Conservation (phyloP, 1,284 basidiomycete species). For the Cutaneotrichosporon cyanovorans region DNA sequence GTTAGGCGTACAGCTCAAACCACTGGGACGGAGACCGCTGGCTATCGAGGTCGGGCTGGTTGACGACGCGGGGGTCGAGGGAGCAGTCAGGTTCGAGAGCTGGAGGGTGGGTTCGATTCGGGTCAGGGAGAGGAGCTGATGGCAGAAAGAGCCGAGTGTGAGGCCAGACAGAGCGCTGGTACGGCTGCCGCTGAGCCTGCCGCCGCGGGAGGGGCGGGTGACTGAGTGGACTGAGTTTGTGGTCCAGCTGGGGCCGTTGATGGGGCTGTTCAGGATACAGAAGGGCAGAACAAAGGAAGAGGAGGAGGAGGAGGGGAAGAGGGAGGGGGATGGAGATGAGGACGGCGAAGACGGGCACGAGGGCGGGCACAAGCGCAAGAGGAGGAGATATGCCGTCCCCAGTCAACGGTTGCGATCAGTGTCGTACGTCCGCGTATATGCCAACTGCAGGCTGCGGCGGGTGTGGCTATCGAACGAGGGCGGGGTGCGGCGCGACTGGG, state of each 20-base stretch:
- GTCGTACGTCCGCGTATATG: conserved; percentile 67
- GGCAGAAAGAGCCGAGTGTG: conserved; percentile 56
- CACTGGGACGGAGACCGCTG: conserved; percentile 58
- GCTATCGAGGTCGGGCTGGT: conserved; percentile 68
- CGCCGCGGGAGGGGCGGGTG: conserved; percentile 56
- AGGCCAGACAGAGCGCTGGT: conserved; percentile 48
- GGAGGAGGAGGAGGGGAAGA: too few relatives aligned
- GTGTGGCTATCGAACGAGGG: conserved; percentile 57
- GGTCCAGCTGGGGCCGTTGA: conserved; percentile 55
- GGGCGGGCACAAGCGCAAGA: too few relatives aligned
- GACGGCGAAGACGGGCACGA: too few relatives aligned
- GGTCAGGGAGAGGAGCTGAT: neutral
- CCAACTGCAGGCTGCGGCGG: conserved; percentile 67
- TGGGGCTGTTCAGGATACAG: conserved; percentile 65
- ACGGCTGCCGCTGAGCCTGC: conserved; percentile 66
- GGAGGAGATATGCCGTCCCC: conserved; percentile 46
- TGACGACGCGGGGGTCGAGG: conserved; percentile 56
- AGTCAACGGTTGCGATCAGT: conserved; percentile 57
- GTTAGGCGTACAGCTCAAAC: conserved; percentile 66
- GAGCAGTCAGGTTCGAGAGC: conserved; percentile 63
- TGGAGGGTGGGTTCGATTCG: conserved; percentile 58
- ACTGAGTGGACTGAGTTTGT: conserved; percentile 68
- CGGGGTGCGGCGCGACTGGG: conserved; percentile 10
- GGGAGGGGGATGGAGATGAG: neutral
- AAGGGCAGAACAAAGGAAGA: too few relatives aligned